Evolutionary conservation across 129 eudicot species (phyloP).

Genomic region (Centella asiatica): DNA sequence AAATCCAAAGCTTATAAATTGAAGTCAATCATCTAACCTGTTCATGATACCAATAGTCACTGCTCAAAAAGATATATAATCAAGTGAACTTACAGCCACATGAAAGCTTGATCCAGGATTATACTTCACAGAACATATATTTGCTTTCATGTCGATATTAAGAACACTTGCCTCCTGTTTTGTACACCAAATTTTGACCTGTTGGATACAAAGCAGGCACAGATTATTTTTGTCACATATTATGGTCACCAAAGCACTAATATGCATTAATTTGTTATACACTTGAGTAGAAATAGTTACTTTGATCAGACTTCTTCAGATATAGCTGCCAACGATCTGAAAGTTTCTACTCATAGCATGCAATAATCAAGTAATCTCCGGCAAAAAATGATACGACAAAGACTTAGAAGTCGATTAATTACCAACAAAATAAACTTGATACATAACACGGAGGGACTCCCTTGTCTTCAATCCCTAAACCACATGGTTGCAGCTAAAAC

Average conservation of each 20-base stretch:
- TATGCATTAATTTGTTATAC: not conserved
- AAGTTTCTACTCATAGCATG: no score
- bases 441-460: not conserved
- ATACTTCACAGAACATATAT: constrained; percentile 89
- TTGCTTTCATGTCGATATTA: constrained; percentile 93
- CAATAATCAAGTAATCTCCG: no score
- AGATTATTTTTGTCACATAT: no score
- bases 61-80: not conserved
- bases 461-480: not conserved
- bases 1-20: not conserved
- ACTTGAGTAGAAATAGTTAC: not conserved
- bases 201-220: constrained; percentile 9
- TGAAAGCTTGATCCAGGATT: constrained; percentile 91
- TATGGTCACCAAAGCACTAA: no score
- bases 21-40: constrained; percentile 1
- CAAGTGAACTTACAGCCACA: constrained; percentile 57
- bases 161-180: constrained; percentile 91
- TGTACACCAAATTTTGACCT: constrained; percentile 96
- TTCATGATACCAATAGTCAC: not conserved
- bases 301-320: no score
- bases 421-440: no score
- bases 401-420: no score
- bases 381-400: no score
- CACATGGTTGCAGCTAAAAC: not conserved
- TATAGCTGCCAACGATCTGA: no score